Conservation (phyloP, 1,284 basidiomycete species). For the Ganoderma sinense region DNA sequence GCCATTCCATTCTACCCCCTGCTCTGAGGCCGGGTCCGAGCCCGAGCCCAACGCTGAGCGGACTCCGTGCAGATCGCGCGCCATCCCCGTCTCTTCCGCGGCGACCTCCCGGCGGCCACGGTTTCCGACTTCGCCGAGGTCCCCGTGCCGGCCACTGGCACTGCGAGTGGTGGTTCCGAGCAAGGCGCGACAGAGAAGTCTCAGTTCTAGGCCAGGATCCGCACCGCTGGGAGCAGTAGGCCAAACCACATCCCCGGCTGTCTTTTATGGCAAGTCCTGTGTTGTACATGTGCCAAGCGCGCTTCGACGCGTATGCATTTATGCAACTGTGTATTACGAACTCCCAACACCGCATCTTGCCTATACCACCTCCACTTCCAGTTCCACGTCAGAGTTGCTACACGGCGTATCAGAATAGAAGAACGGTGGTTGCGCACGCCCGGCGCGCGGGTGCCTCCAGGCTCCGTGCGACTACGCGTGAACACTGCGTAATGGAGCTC, state of each 20-base stretch:
- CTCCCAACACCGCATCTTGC: not conserved
- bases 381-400: not conserved
- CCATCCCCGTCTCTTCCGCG: conserved; percentile 9
- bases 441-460: no score
- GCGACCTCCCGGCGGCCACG: conserved; percentile 9
- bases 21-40: no score
- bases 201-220: not conserved
- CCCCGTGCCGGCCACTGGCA: not conserved
- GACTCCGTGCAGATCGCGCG: conserved; percentile 12
- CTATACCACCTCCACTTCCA: not conserved
- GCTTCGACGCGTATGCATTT: not conserved
- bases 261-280: not conserved
- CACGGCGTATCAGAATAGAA: not conserved
- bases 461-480: not conserved
- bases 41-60: not conserved
- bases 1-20: no score
- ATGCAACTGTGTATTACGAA: not conserved
- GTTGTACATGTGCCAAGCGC: not conserved
- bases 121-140: not conserved
- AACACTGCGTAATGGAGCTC: not conserved
- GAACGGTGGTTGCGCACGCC: not conserved
- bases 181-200: not conserved
- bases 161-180: not conserved
- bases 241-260: not conserved
- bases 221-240: not conserved